Percentiles rank a stretch among this genome's conserved stretches.
Evolutionary conservation across 2,329 filamentous ascomycete genomes (phyloP).

Genomic region (Cadophora gregata): DNA sequence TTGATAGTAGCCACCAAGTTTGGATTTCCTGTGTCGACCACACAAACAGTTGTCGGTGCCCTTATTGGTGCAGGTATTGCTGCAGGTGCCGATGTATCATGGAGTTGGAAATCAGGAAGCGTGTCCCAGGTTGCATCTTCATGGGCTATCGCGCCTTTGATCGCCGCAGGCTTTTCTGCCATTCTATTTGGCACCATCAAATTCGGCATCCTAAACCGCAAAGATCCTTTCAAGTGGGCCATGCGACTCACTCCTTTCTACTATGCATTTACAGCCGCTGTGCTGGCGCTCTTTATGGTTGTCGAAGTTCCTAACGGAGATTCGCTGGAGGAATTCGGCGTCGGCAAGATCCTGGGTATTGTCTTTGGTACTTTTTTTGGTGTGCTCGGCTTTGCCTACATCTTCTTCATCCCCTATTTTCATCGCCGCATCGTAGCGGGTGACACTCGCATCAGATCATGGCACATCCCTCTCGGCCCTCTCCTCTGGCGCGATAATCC

Average conservation of each 20-base stretch:
- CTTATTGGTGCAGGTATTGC: background rate
- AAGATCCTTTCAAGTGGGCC: constrained; percentile 10
- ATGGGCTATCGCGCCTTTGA: constrained; percentile 4
- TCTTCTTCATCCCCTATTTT: constrained; percentile 48
- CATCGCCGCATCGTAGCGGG: constrained; percentile 41
- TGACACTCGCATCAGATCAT: constrained; percentile 44
- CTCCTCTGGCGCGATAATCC: constrained; percentile 43
- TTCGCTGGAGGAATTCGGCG: constrained; percentile 45
- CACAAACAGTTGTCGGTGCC: constrained; percentile 1
- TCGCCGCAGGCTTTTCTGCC: background rate
- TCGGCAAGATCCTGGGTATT: constrained; percentile 43
- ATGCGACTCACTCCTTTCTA: constrained; percentile 43
- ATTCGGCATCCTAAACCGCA: background rate
- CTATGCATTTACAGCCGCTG: constrained; percentile 36
- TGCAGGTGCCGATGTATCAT: background rate
- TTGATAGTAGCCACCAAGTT: background rate
- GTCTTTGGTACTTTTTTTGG: constrained; percentile 38
- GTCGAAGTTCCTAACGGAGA: constrained; percentile 33
- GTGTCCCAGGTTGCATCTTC: background rate
- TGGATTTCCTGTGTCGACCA: background rate
- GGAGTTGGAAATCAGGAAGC: background rate
- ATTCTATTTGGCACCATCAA: constrained; percentile 1
- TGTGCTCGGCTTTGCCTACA: constrained; percentile 31
- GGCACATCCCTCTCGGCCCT: constrained; percentile 45
- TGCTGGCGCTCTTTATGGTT: constrained; percentile 38